Conservation (phyloP, 306 rosid genomes). For the Ceratonia siliqua region DNA sequence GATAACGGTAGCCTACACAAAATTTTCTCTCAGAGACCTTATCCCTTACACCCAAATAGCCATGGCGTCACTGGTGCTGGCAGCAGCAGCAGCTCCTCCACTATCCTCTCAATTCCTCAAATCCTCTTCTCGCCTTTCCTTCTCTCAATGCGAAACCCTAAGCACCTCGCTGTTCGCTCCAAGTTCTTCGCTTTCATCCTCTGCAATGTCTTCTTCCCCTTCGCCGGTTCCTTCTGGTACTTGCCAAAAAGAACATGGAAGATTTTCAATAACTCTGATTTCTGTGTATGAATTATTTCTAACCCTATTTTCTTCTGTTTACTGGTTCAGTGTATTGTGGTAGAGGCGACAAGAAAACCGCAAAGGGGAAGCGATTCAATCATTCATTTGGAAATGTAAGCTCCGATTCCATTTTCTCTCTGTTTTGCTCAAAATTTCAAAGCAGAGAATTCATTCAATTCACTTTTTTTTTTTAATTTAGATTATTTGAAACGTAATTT, state of each 20-base stretch:
- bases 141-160: slow-evolving; percentile 67
- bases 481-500: no score
- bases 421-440: no score
- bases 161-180: slow-evolving; percentile 35
- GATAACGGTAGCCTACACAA: background rate
- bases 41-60: slow-evolving; percentile 29
- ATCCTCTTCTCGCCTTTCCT: slow-evolving; percentile 55
- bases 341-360: slow-evolving; percentile 69
- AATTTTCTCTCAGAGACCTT: slow-evolving; percentile 20
- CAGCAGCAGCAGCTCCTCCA: slow-evolving; percentile 54
- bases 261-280: background rate
- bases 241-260: background rate
- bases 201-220: slow-evolving; percentile 38
- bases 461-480: no score
- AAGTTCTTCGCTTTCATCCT: slow-evolving; percentile 27
- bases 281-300: background rate
- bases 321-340: slow-evolving; percentile 57
- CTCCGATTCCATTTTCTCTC: no score
- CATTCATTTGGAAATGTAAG: slow-evolving; percentile 66
- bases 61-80: slow-evolving; percentile 70
- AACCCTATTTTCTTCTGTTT: slow-evolving; percentile 5
- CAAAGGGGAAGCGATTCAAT: slow-evolving; percentile 69
- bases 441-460: no score
- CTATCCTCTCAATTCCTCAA: slow-evolving; percentile 37
- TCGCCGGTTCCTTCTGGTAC: slow-evolving; percentile 52